Evolutionary conservation across 106 monocot species (phyloP).

Genomic region (Acorus gramineus): DNA sequence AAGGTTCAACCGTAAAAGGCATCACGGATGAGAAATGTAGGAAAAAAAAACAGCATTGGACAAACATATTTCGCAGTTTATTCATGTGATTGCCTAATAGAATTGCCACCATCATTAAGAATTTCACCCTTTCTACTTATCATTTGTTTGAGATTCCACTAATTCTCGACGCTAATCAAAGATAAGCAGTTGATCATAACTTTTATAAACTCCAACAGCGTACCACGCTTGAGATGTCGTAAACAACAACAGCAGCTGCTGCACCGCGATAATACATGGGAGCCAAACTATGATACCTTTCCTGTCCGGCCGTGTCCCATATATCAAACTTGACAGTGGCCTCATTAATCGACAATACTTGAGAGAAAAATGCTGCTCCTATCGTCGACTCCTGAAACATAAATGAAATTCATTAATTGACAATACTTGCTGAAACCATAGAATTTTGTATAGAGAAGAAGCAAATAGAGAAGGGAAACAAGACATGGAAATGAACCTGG

Average conservation of each 20-base stretch:
- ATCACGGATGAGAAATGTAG: no score
- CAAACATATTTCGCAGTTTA: no score
- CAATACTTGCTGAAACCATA: not conserved
- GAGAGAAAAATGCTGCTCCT: constrained; percentile 68
- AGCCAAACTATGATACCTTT: constrained; percentile 14
- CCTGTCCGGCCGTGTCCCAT: constrained; percentile 17
- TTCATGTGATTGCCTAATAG: no score
- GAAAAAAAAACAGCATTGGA: no score
- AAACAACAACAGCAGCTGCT: constrained; percentile 10
- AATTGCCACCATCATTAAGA: no score
- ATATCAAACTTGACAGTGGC: constrained; percentile 10
- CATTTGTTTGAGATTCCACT: no score
- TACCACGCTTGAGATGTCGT: constrained; percentile 14
- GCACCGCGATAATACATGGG: constrained; percentile 17
- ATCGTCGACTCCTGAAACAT: constrained; percentile 51
- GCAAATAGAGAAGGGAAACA: not conserved
- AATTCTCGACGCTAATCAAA: no score
- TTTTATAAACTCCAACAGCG: not conserved
- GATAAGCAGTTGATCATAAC: no score
- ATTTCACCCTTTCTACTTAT: no score
- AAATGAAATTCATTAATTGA: not conserved
- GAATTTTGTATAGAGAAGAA: not conserved
- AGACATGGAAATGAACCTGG: constrained; percentile 23
- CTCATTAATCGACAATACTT: constrained; percentile 17
- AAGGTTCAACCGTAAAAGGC: no score